These are phyloP conservation scores for Dispira simplex DNA, from an alignment of 192 early-diverging fungal species.

Conservation along the genomic window DNA sequence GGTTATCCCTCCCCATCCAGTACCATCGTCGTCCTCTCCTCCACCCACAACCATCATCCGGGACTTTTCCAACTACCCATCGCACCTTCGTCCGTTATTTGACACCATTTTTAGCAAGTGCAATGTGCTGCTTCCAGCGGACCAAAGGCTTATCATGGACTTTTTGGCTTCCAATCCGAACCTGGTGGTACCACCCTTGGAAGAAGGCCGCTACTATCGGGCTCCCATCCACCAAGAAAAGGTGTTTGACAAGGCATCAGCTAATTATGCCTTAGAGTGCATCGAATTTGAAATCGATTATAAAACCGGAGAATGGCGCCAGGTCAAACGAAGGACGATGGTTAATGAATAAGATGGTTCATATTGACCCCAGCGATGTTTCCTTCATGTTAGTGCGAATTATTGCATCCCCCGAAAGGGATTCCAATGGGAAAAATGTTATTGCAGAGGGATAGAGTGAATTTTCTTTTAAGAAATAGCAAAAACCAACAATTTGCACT, in stretches of 20 bases:
- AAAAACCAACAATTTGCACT: too few relatives aligned
- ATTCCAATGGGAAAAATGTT: too few relatives aligned
- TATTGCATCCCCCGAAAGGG: too few relatives aligned
- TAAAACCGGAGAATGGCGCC: not conserved
- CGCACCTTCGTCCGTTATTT: not conserved
- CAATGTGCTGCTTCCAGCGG: not conserved
- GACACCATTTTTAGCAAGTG: not conserved
- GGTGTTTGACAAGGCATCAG: not conserved
- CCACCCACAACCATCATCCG: not conserved
- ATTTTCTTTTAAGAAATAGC: too few relatives aligned
- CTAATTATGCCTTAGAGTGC: not conserved
- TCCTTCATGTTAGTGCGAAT: too few relatives aligned
- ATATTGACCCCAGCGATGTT: too few relatives aligned
- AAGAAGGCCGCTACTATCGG: not conserved
- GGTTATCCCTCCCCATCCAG: too few relatives aligned
- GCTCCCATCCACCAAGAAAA: slow-evolving; percentile 1
- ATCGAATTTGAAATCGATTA: slow-evolving; percentile 12
- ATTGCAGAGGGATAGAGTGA: too few relatives aligned
- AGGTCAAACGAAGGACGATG: slow-evolving; percentile 2
- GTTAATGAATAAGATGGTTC: too few relatives aligned
- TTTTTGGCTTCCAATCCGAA: not conserved
- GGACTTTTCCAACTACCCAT: not conserved
- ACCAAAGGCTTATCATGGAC: not conserved
- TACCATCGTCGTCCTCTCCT: not conserved
- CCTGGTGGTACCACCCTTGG: not conserved